phyloP scores from a whole-genome alignment of 2,329 filamentous ascomycete species.

The Tolypocladium paradoxum region DNA sequence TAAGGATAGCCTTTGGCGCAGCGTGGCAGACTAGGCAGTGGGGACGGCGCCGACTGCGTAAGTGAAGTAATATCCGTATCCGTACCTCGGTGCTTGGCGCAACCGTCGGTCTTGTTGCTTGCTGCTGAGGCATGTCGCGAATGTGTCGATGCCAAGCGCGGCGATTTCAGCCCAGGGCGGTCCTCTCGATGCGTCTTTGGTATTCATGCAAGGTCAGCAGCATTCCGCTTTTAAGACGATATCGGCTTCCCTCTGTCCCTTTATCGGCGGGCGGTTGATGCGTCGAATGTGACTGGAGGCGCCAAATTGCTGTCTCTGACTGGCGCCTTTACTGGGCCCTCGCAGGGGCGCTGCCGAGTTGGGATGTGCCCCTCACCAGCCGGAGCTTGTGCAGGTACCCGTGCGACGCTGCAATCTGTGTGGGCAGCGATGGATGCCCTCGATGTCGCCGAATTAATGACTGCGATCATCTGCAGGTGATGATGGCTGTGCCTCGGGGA shows the following conservation, averaged over 20 bases:
- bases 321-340: neutral
- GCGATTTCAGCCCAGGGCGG: neutral
- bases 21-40: neutral
- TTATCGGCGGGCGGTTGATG: neutral
- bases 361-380: neutral
- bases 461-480: neutral
- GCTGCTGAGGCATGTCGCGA: too few species aligned
- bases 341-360: neutral
- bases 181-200: neutral
- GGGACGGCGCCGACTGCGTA: neutral
- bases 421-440: neutral
- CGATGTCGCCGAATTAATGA: neutral
- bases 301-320: neutral
- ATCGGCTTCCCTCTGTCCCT: neutral
- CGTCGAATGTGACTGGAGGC: neutral
- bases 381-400: constrained; percentile 11
- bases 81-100: neutral
- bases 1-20: neutral
- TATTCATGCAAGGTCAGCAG: neutral
- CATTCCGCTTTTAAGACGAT: neutral
- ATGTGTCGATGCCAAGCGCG: neutral
- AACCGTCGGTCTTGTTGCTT: neutral
- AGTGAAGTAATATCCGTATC: too few species aligned
- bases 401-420: neutral
- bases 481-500: neutral